Evolutionary conservation across 2,329 filamentous ascomycete genomes (phyloP).

Genomic region (Xylariaceae sp.): DNA sequence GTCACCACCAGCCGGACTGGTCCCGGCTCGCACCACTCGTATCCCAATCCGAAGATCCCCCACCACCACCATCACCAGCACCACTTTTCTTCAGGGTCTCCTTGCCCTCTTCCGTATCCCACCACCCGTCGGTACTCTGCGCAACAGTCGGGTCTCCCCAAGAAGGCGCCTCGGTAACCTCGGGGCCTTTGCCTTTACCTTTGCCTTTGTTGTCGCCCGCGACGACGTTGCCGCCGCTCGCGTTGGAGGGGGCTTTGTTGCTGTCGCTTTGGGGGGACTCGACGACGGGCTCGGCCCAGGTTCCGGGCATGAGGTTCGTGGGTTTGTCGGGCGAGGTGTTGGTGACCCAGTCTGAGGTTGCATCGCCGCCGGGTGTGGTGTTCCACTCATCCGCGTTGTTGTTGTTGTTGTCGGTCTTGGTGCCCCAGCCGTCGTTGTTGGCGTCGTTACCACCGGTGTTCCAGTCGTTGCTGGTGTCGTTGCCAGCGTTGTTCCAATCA

Average conservation of each 20-base stretch:
- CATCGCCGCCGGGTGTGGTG: neutral
- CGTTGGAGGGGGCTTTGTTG: constrained; percentile 8
- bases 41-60: too few species aligned
- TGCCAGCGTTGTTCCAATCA: constrained; percentile 1
- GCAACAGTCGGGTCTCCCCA: constrained; percentile 21
- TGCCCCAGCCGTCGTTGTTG: neutral
- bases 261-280: constrained; percentile 1
- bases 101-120: constrained; percentile 16
- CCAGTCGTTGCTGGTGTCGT: neutral
- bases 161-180: constrained; percentile 2
- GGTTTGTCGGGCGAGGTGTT: neutral
- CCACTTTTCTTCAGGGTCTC: constrained; percentile 1
- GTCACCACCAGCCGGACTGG: too few species aligned
- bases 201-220: constrained; percentile 1
- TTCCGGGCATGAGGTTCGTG: constrained; percentile 8
- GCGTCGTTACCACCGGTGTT: neutral
- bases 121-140: constrained; percentile 25
- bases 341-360: neutral
- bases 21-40: too few species aligned
- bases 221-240: constrained; percentile 10
- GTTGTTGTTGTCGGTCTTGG: neutral
- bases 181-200: constrained; percentile 10
- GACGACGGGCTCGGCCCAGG: constrained; percentile 12
- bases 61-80: too few species aligned
- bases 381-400: neutral